Evolutionary conservation across 108 stramenopile genomes (phyloP), one percentile per base, ranked within the genome.

Genomic region (Fistulifera pelliculosa): DNA sequence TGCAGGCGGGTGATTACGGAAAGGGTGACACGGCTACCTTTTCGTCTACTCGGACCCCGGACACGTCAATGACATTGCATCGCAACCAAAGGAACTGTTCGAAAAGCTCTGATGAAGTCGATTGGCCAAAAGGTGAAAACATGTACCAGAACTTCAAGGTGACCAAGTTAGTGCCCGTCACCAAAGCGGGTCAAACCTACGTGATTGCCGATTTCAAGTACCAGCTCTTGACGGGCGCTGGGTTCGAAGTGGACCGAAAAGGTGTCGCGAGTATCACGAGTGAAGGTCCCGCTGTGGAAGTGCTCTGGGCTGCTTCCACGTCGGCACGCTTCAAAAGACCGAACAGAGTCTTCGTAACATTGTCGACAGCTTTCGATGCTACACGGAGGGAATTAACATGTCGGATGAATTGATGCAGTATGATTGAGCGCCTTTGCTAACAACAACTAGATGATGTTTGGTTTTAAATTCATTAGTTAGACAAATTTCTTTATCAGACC

Each of bases 1-100:
- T 96, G 41, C 90, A 93, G 31, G 91, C 89, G 38, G 96, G 96
- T 1, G 89, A 96, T 66, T 96, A 96, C 68, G 86, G 77, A 39
- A 94, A 94, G 77, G 96, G 94, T n/a, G 96, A 96, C 68, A 94
- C 93, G 16, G 96, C 96, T 8, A 90, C 94, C 25, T 73, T 95
- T 95, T 75, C 51, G 71, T 90, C 23, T 75, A 85, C 59, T 61
- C 66, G 21, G 75, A 78, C 23, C 62, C 51, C 31, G 79, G 79
- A 21, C 76, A 81, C 21, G 79, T 85, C 7, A 44, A 81, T 67
- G 72, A 82, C 48, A 62, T 90, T 70, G 74, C 62, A 21, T 57
- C 61, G 2, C 69, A 76, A 35, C 65, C 66, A 27, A 87, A 86
- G 60, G 56, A 56, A 38, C 76, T 88, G 52, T 89, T 76, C 56